These are phyloP conservation scores for Coprinopsis cinerea DNA, from an alignment of 768 basidiomycete genomes.

Conservation along the genomic window DNA sequence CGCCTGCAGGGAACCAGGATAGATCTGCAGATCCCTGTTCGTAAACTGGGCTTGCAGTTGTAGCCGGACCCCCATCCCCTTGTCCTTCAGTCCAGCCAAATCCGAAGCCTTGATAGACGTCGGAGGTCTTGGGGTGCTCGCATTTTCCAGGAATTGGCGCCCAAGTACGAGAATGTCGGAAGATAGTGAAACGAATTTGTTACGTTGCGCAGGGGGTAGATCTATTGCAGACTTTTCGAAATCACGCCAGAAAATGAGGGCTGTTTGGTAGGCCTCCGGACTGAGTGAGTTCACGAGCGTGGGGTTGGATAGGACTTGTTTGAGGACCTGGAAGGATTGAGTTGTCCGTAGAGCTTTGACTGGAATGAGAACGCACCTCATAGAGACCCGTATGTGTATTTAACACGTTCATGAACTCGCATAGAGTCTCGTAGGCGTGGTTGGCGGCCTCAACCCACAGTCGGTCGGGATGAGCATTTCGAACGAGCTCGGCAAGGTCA, in stretches of 20 bases:
- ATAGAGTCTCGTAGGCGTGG: slow-evolving; percentile 82
- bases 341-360: slow-evolving; percentile 7
- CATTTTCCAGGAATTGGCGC: slow-evolving; percentile 74
- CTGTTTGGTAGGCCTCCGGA: slow-evolving; percentile 78
- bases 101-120: slow-evolving; percentile 64
- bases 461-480: slow-evolving; percentile 88
- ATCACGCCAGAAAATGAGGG: slow-evolving; percentile 91
- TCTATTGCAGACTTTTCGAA: slow-evolving; percentile 97
- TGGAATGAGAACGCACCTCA: slow-evolving; percentile 50
- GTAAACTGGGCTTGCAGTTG: slow-evolving; percentile 74
- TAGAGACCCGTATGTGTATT: slow-evolving; percentile 93
- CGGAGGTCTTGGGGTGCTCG: slow-evolving; percentile 56
- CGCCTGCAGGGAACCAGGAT: slow-evolving; percentile 84
- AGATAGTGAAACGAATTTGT: slow-evolving; percentile 82
- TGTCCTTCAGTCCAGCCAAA: slow-evolving; percentile 66
- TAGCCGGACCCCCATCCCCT: slow-evolving; percentile 69
- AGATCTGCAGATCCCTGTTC: slow-evolving; percentile 68
- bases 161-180: slow-evolving; percentile 87
- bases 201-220: slow-evolving; percentile 69
- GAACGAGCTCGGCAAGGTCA: slow-evolving; percentile 89
- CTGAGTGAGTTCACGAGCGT: slow-evolving; percentile 59
- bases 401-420: slow-evolving; percentile 95
- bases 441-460: slow-evolving; percentile 82
- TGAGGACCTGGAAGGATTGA: slow-evolving; percentile 50
- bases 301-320: slow-evolving; percentile 61